These are phyloP conservation scores for Theobroma grandiflorum DNA, from an alignment of 441 rosid genomes.

Conservation along the genomic window DNA sequence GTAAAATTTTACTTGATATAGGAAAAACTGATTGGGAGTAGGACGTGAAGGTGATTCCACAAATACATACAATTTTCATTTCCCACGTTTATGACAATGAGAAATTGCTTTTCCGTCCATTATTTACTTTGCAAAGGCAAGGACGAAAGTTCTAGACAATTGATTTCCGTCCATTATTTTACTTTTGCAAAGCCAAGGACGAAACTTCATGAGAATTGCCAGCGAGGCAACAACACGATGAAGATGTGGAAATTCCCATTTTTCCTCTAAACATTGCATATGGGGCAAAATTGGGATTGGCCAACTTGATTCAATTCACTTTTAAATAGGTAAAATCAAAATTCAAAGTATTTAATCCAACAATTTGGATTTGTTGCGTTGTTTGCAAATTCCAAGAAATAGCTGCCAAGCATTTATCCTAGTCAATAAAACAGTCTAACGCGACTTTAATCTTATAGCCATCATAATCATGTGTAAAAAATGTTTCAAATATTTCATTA, in stretches of 20 bases:
- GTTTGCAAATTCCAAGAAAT: neutral
- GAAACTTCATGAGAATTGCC: neutral
- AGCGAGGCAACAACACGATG: neutral
- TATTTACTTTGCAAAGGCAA: no score
- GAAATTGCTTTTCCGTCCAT: no score
- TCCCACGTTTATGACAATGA: neutral
- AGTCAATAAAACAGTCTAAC: constrained; percentile 6
- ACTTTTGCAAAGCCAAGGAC: neutral
- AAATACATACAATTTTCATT: neutral
- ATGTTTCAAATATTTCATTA: neutral
- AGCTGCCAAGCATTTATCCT: neutral
- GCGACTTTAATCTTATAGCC: neutral
- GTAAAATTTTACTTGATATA: neutral
- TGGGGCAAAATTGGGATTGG: neutral
- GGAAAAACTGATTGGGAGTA: neutral
- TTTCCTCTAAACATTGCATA: no score
- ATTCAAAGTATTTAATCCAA: neutral
- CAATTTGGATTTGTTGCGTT: neutral
- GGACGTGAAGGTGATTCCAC: neutral
- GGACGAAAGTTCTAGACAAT: neutral
- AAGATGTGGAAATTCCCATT: neutral
- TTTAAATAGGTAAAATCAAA: neutral
- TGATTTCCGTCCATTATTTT: constrained; percentile 5
- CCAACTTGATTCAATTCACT: neutral
- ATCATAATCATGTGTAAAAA: neutral